Base-by-base conservation (phyloP, 2,329 filamentous ascomycete genomes). In the Parascedosporium putredinis region DNA sequence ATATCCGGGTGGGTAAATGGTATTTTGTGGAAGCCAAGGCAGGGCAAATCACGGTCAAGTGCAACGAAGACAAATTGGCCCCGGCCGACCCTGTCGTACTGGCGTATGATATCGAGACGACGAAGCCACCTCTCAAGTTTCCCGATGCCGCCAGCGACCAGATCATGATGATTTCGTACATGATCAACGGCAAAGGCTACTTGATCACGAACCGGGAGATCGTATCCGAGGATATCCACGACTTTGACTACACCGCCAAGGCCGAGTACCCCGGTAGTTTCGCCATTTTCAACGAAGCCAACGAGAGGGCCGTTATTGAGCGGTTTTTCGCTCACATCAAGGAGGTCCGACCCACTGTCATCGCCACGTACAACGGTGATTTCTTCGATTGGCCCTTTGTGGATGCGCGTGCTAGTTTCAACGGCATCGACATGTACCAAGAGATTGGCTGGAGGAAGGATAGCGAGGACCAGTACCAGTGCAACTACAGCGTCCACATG, bases 311-410 rank as follows among this genome's bases (percentile, higher is more conserved):
- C 1, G 64, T 95, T 2, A 73, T 98, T 20, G 91, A 97, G 62
- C 77, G 93, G 14, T 98, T 98, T 68, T 97, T 98, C 61, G 74
- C 87, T 36, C 93, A 96, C 64, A 86, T 98, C 66, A 97, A 98
- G 61, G 88, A 95, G 64, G 88, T 89, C 1, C 81, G 86, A 52
- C 93, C 93, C 1, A 97, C 90, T 0, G 91, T 98, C 51, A 98
- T 98, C 64, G 91, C 94, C 31, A 98, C 93, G n/a, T 98, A 98
- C 76, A 98, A 98, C 88, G 93, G 93, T 71, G 93, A 98, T 72
- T 98, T 98, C 65, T 98, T 98, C 82, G 93, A 98, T 83, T 98
- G 93, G 93, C 91, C 93, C 0, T 98, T 94, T 62, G 89, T 98
- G 22, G 93, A 98, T 70, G 82, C 93, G 42, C 78, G 93, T 69